Conservation (phyloP, 2,329 filamentous ascomycete species). For the Verticillium nubilum region DNA sequence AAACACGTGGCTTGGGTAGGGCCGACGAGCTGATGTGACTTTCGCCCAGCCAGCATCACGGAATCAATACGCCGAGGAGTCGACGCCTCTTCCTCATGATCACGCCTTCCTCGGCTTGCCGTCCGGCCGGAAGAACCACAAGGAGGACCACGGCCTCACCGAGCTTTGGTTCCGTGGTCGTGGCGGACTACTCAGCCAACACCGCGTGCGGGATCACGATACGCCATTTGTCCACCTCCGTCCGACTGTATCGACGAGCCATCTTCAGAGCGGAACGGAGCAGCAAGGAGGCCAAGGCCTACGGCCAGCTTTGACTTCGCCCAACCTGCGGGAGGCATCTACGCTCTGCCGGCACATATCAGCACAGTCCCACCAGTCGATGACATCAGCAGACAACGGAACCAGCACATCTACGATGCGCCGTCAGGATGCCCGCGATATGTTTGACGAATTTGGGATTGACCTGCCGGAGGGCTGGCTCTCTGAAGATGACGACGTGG, state of each 20-base stretch:
- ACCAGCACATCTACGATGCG: constrained; percentile 27
- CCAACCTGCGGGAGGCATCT: neutral
- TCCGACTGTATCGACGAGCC: constrained; percentile 5
- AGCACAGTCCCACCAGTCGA: constrained; percentile 8
- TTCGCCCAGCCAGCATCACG: constrained; percentile 13
- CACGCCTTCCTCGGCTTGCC: constrained; percentile 8
- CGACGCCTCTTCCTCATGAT: constrained; percentile 2
- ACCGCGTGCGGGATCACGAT: neutral
- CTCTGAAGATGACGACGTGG: constrained; percentile 30
- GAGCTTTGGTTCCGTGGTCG: constrained; percentile 1
- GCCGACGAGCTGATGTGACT: constrained; percentile 6
- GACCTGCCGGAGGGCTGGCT: constrained; percentile 40
- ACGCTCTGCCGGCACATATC: constrained; percentile 2
- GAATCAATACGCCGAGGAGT: constrained; percentile 7
- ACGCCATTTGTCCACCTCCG: constrained; percentile 2
- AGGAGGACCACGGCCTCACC: constrained; percentile 1
- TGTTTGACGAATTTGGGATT: constrained; percentile 42
- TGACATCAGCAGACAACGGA: constrained; percentile 14
- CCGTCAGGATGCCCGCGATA: constrained; percentile 36
- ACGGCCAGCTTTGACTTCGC: neutral
- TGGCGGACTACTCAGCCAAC: neutral
- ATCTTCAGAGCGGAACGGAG: neutral
- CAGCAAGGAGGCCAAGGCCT: neutral
- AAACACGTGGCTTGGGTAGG: constrained; percentile 15
- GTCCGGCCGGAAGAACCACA: neutral